Conservation (phyloP, 2,329 filamentous ascomycete species). For the Ophiostoma ulmi region DNA sequence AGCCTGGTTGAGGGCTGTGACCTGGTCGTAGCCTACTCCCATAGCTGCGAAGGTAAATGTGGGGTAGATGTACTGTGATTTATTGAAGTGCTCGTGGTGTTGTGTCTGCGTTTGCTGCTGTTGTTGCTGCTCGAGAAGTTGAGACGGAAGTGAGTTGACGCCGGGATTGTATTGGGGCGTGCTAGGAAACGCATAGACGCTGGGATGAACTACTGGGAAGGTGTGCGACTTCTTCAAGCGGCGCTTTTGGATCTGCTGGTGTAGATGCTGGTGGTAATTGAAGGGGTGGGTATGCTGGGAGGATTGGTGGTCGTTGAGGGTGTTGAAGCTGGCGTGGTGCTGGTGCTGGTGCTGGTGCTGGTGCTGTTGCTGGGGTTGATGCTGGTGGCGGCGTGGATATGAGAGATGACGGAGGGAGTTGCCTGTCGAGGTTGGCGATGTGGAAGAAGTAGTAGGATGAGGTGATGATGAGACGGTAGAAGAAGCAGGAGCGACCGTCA, state of each 20-base stretch:
- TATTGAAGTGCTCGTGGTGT: background rate
- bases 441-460: background rate
- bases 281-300: constrained; percentile 21
- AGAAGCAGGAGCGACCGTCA: constrained; percentile 7
- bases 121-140: background rate
- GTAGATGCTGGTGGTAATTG: constrained; percentile 26
- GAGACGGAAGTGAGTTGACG: background rate
- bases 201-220: background rate
- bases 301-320: constrained; percentile 18
- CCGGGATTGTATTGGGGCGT: background rate
- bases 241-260: constrained; percentile 22
- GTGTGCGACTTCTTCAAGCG: constrained; percentile 16
- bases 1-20: constrained; percentile 14
- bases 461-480: constrained; percentile 16
- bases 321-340: constrained; percentile 4
- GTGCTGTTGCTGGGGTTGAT: background rate
- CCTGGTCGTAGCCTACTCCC: background rate
- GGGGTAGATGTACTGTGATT: background rate
- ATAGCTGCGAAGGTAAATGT: background rate
- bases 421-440: background rate
- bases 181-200: background rate
- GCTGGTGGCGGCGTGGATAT: background rate
- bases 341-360: constrained; percentile 12
- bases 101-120: background rate
- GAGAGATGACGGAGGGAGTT: background rate